These are phyloP conservation scores for Anaeromyces robustus DNA, from an alignment of 192 early-diverging fungal species.

Conservation along the genomic window DNA sequence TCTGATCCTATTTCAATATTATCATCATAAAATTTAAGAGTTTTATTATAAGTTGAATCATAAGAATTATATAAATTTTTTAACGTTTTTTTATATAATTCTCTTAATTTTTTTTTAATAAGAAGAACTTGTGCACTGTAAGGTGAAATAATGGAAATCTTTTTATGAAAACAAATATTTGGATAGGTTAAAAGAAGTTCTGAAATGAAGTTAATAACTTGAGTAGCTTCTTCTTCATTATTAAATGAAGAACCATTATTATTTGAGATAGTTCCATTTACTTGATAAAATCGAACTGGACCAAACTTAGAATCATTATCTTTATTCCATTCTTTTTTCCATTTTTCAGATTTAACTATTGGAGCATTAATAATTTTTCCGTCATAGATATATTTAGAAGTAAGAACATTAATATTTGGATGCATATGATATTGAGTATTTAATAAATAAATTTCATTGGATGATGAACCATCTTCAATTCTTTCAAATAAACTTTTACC, in stretches of 20 bases:
- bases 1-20: neutral
- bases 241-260: neutral
- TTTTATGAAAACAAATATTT: slow-evolving; percentile 28
- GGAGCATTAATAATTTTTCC: slow-evolving; percentile 52
- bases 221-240: neutral
- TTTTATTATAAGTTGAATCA: neutral
- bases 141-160: slow-evolving; percentile 77
- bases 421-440: slow-evolving; percentile 98
- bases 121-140: slow-evolving; percentile 73
- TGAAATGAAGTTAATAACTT: neutral
- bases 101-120: slow-evolving; percentile 46
- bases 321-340: slow-evolving; percentile 38
- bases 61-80: neutral
- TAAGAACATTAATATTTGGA: slow-evolving; percentile 69
- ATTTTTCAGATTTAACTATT: slow-evolving; percentile 36
- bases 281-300: slow-evolving; percentile 65
- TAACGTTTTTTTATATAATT: neutral
- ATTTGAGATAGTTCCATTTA: slow-evolving; percentile 23
- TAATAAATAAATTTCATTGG: slow-evolving; percentile 47
- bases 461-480: slow-evolving; percentile 47
- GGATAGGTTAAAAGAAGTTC: neutral
- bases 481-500: slow-evolving; percentile 82
- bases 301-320: slow-evolving; percentile 16
- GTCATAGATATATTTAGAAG: slow-evolving; percentile 63
- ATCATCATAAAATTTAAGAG: neutral